Base-by-base conservation (phyloP, 108 stramenopile species). In the Pseudonitzschia multistriata region DNA sequence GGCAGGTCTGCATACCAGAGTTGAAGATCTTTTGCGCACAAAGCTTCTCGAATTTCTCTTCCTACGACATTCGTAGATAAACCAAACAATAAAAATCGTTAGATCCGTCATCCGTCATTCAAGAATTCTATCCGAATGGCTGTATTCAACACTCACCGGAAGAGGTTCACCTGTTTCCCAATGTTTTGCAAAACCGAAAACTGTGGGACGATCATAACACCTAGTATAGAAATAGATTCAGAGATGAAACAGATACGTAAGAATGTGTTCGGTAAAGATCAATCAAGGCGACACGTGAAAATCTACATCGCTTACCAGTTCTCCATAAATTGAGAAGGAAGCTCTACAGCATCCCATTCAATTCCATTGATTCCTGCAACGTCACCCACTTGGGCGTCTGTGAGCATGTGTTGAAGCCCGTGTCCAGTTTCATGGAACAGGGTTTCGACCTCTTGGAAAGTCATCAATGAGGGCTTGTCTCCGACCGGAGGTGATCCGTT, bases 281-380 rank as follows among this genome's bases (percentile, higher is more conserved):
- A 13, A 45, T 1, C 15, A 10, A 45, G 42, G 2, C 42, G 8
- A 45, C 7, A 10, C 42, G 3, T 8, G 17, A 1, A 3, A 45
- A 17, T 3, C 2, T 45, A 1, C 11, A 45, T 45, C 17, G 17
- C 42, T 45, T 45, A 45, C 96, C 97, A 99, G 73, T 98, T 98
- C 66, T 99, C 99, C 99, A 99, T 99, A 83, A 98, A 99, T 77
- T 99, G 98, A 4, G 88, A 93, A 0, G 98, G 97, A 50, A 99
- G 85, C 68, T 99, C 98, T 2, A 99, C 97, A 28, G 98, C 98
- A 83, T 99, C 98, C 97, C 97, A 98, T 71, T 85, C 97, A 8
- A 99, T 89, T 30, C 92, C 94, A 66, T 94, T 96, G 83, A 98
- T 98, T 13, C 99, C 97, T 24, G 98, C 94, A 62, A 96, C 97